Base-by-base conservation (phyloP, 176 grass and related monocot species). In the Tillandsia leiboldiana region DNA sequence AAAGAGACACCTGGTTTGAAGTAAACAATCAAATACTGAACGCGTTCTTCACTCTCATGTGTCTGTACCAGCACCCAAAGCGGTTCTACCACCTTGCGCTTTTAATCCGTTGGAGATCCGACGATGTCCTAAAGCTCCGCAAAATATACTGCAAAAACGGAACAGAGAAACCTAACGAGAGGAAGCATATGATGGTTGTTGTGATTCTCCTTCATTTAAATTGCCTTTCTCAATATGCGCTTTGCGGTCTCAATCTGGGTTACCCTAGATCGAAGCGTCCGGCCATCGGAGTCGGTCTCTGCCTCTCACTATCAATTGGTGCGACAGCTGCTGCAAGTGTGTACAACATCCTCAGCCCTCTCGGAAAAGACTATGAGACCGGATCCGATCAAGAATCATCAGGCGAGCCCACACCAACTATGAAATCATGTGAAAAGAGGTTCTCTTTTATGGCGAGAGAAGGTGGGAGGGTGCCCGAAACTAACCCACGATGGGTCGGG, bases 21-120 rank as follows among this genome's bases (percentile, higher is more conserved):
- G 91, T 87, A 0, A 95, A 75, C 66, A 95, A 95, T 42, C 91
- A 95, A 79, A 90, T 95, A 50, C 66, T 95, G 20, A 95, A 96
- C 1, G 91, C 91, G 0, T 28, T 96, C 8, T 96, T 96, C 2
- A 90, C 91, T 10, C 63, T 90, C 2, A 96, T 96, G 87, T 90
- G 91, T 64, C 74, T 96, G 0, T 85, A 71, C 51, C 84, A 90
- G 17, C 91, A 96, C 10, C 91, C 91, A 0, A 80, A 86, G 49
- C 64, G 87, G 8, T 82, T 83, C 73, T 56, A 96, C 48, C 87
- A 96, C 13, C 73, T 96, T 12, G 81, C 72, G 0, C 73, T 96
- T 5, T 10, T 90, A 1, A 83, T 73, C 67, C 75, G 87, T 14
- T 96, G 87, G 84, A 28, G 70, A 1, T 51, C 73, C 14, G 70